Conservation (phyloP, 2,329 filamentous ascomycete species). For the Fusarium sp. region DNA sequence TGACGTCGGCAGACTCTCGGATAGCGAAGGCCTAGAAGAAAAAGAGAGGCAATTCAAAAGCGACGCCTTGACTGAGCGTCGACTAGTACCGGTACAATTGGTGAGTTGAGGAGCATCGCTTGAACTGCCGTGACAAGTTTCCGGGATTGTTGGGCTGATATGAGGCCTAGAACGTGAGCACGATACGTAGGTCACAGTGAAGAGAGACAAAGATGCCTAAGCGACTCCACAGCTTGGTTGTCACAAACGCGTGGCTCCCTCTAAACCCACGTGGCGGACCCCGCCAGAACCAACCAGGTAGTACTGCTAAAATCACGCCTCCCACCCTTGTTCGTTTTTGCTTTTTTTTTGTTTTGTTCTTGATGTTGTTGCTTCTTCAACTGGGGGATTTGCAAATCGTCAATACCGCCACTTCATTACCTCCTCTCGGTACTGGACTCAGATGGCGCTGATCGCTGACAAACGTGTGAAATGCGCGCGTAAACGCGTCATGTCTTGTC, state of each 20-base stretch:
- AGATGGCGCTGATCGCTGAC: slow-evolving; percentile 2
- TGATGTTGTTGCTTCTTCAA: neutral
- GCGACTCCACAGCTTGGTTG: slow-evolving; percentile 35
- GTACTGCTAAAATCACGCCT: slow-evolving; percentile 2
- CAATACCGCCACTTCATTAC: slow-evolving; percentile 5
- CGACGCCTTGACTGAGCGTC: neutral
- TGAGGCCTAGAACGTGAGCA: slow-evolving; percentile 23
- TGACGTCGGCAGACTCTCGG: neutral
- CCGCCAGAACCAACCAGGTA: slow-evolving; percentile 24
- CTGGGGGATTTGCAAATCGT: slow-evolving; percentile 6
- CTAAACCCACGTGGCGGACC: slow-evolving; percentile 43
- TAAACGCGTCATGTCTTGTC: neutral
- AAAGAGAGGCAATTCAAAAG: neutral
- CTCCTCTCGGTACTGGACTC: neutral
- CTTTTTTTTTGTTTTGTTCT: neutral
- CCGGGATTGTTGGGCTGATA: slow-evolving; percentile 6
- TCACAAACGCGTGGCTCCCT: slow-evolving; percentile 38
- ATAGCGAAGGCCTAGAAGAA: neutral
- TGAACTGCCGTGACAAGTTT: slow-evolving; percentile 11
- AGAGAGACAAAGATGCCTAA: slow-evolving; percentile 2
- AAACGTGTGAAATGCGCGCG: neutral
- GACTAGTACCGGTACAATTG: neutral
- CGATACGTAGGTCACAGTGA: slow-evolving; percentile 1
- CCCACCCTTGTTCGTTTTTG: slow-evolving; percentile 21
- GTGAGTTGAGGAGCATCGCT: slow-evolving; percentile 8